Evolutionary conservation across 2,329 filamentous ascomycete species (phyloP), one percentile per base, ranked within the genome.

Genomic region (Neocucurbitaria cava): DNA sequence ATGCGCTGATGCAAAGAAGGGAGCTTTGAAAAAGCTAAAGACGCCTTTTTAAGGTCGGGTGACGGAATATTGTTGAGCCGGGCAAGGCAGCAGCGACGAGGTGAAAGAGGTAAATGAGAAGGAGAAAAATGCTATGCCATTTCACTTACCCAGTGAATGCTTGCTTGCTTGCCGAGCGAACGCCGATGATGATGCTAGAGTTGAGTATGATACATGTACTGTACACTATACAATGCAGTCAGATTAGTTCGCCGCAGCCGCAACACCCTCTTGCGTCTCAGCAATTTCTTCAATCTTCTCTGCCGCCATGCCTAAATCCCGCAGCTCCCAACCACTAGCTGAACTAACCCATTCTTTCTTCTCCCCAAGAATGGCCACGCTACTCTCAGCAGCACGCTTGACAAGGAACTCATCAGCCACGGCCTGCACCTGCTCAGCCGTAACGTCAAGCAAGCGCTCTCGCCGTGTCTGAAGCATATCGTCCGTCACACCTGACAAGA

Each of bases 391-490:
- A 8, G 89, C 78, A 5, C 82, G 82, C 41, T 91, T 85, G 24
- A 96, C 88, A 13, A 96, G 81, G 73, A 92, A 96, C 66, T 87
- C 85, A 66, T 96, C 88, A 0, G 95, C 95, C 11, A 88, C 93
- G 38, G 88, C 83, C 58, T 88, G 87, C 9, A 99, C 90, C 65
- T 96, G 88, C 60, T 89, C 85, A 58, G 87, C 87, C 2, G 85
- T 91, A 35, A 97, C 93, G 73, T 97, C 94, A 3, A 99, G 83
- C 52, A 99, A 82, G 70, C 89, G 87, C 76, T 95, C 90, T 64
- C 95, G 84, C 74, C 91, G 87, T 66, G 81, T 84, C 78, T 97
- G 92, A 70, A 90, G 88, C 92, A 98, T 96, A 66, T 92, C 89
- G 55, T 95, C 86, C 1, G 90, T 91, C 31, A 99, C 84, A 11